Evolutionary conservation across 805 yeast genomes (phyloP).

Genomic region (Brettanomyces sp.): DNA sequence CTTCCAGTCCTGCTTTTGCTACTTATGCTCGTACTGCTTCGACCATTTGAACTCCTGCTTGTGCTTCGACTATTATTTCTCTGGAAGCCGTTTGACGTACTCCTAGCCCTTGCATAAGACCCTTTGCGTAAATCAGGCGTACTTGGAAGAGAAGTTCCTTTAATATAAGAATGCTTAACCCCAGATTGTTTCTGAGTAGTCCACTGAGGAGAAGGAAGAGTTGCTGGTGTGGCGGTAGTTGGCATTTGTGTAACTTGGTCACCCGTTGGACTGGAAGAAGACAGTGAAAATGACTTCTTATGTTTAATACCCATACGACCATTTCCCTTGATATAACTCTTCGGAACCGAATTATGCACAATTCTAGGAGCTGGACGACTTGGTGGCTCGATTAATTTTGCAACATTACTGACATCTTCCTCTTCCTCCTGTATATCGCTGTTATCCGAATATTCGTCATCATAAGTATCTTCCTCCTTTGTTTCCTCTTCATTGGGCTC

Average conservation of each 20-base stretch:
- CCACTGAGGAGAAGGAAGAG: neutral
- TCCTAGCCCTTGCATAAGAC: neutral
- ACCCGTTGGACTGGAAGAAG: neutral
- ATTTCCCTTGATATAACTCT: neutral
- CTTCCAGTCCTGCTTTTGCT: neutral
- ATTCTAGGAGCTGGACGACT: slow-evolving; percentile 1
- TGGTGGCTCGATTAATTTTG: slow-evolving; percentile 1
- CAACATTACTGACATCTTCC: neutral
- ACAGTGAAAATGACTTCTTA: neutral
- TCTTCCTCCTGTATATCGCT: neutral
- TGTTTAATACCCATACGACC: too few relatives aligned
- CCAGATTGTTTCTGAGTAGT: neutral
- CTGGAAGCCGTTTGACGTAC: neutral
- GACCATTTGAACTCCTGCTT: neutral
- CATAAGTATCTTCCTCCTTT: neutral
- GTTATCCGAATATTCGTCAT: neutral
- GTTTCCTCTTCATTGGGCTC: neutral
- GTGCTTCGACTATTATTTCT: neutral
- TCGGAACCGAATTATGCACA: neutral
- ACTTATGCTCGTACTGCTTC: neutral
- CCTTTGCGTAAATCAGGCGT: neutral
- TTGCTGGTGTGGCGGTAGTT: neutral
- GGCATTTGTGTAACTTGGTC: neutral
- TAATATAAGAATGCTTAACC: neutral
- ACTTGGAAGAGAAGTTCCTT: neutral